Base-by-base conservation (phyloP, 352 stramenopile genomes). In the Globisporangium acanthophoron region DNA sequence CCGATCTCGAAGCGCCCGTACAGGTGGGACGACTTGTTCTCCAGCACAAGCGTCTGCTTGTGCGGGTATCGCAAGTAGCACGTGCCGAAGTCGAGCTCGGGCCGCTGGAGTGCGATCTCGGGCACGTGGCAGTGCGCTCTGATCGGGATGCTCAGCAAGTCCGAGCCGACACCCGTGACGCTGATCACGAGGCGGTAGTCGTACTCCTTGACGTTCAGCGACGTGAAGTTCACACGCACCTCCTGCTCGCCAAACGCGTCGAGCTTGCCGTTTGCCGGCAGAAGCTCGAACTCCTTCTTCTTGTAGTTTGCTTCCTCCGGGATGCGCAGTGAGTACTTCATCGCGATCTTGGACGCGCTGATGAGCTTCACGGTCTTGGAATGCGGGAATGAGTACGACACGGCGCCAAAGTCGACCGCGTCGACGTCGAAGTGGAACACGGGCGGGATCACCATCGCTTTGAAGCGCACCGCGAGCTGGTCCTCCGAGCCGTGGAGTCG, bases 341-440 rank as follows among this genome's bases (percentile, higher is more conserved):
- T 96, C 11, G 87, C 71, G 44, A 98, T 97, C 27, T 96, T 95
- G 12, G 89, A 97, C 9, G 95, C 96, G 65, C 98, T 98, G 49
- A 91, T 73, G 11, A 98, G 79, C 46, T 81, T 89, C 35, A 97
- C 53, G 4, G 62, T 74, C 12, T 73, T 77, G 16, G 64, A 77
- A 54, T 97, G 85, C 3, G 74, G 64, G 46, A 98, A 98, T 31
- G 87, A 96, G 62, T 94, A 98, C 35, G 88, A 91, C 1, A 98
- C 82, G 9, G 80, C 66, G 29, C 93, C 94, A 65, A 98, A 98
- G 56, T 98, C 89, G 33, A 98, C 66, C 44, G 78, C 75, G 29
- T 97, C 85, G 6, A 79, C 62, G 56, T 98, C 83, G 41, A 98
- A 97, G 47, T 94, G 81, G 52, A 98, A 97, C 9, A 96, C 96